Evolutionary conservation across 257 asterid genomes (phyloP), one percentile per base, ranked within the genome.

Genomic region (Solanum bulbocastanum): DNA sequence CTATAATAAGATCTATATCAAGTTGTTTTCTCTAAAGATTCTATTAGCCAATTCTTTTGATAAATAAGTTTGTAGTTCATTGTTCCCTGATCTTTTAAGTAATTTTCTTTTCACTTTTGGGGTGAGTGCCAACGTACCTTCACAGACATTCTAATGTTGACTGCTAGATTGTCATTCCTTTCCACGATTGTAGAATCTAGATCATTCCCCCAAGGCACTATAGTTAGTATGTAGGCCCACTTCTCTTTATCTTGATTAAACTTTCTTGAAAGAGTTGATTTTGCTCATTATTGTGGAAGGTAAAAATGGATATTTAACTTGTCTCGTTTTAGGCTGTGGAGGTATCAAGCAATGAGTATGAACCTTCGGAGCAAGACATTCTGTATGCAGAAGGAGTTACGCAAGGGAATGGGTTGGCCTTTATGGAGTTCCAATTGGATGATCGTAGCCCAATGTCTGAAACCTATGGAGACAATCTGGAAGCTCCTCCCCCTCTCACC

Each of bases 361-460:
- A 96, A 84, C 99, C 99, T 49, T 90, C 98, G 10, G 98, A 97
- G 88, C 93, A 93, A 79, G 99, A 97, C 89, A 96, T 97, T 90
- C 91, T 97, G 72, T 94, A 91, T 82, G 97, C 99, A 8, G 99
- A 97, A 91, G 99, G 98, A 89, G 97, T 96, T 46, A 97, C 99
- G 44, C 98, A 93, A 90, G 98, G 99, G 66, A 97, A 94, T 39
- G 98, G 98, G 86, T 90, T 97, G 92, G 98, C 98, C 73, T 93
- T 95, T 83, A 95, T 96, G 96, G 99, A 97, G 93, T 97, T 97
- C 93, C 92, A 95, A 66, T 87, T 97, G 90, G 99, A 96, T 87
- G 98, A 95, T 85, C 99, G 95, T 12, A 97, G 98, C 92, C 98
- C 98, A 62, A 94, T 97, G 98, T 96, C 98, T 2, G 99, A 97